Evolutionary conservation across 2,329 filamentous ascomycete genomes (phyloP), one percentile per base, ranked within the genome.

Genomic region (Amauroascus verrucosus): DNA sequence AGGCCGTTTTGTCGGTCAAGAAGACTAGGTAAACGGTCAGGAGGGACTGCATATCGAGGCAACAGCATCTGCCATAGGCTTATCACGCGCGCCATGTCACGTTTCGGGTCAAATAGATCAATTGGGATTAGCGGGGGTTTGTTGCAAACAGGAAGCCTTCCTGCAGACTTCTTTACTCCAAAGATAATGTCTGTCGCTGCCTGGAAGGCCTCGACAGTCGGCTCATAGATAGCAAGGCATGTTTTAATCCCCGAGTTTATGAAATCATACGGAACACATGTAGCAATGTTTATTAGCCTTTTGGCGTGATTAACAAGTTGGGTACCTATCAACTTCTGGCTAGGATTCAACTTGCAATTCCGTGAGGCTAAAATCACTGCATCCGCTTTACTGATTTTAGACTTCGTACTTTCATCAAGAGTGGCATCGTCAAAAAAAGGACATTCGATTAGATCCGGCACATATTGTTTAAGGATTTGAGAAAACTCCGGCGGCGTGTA

Each of bases 261-360:
- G 24, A 75, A 72, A 55, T 75, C 72, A 52, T 73, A 74, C 1
- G 72, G 71, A 57, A 66, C 70, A 53, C 70, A 71, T 3, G 68
- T 70, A 28, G 71, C 72, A 56, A 75, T 62, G 9, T 64, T 60
- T 43, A 74, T 65, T 37, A 72, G 45, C 7, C 62, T 66, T 4
- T 60, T 61, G 24, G 62, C 58, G 33, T 61, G 62, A 6, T 57
- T 58, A 18, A 64, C 60, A 18, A 72, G 60, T n/a, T 64, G 58
- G 9, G 65, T 55, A 0, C 66, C 70, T 9, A 73, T 55, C 0
- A 57, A 54, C 45, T 62, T 66, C 51, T 75, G 71, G 48, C 67
- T 69, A 1, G 62, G 57, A 11, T 65, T 68, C 43, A 70, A 61
- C 9, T 59, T 64, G 26, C 70, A 70, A 59, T 74, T 74, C 51